Conservation (phyloP, 139 green algal genomes). For the Chlamydomonas applanata region DNA sequence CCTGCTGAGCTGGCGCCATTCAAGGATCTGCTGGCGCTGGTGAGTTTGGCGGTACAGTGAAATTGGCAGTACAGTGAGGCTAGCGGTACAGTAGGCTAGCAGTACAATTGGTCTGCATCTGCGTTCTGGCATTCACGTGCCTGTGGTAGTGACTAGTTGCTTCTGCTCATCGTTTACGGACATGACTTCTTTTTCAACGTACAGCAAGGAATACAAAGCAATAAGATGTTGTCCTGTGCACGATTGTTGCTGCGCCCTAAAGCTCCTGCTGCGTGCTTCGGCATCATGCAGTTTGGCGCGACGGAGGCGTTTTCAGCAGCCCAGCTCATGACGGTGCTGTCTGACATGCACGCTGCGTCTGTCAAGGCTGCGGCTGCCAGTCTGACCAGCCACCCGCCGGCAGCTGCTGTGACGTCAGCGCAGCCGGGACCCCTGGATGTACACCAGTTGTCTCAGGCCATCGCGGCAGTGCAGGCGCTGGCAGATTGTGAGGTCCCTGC, state of each 20-base stretch:
- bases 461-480: slow-evolving; percentile 53
- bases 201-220: too few species aligned
- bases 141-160: too few species aligned
- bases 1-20: slow-evolving; percentile 72
- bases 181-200: too few species aligned
- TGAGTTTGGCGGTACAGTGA: background rate
- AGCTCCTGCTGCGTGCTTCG: too few species aligned
- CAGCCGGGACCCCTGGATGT: slow-evolving; percentile 24
- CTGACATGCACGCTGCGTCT: slow-evolving; percentile 29
- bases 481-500: slow-evolving; percentile 22
- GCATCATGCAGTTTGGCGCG: slow-evolving; percentile 58
- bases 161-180: too few species aligned
- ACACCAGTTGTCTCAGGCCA: slow-evolving; percentile 47
- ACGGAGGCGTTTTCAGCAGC: slow-evolving; percentile 48
- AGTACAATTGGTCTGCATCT: too few species aligned
- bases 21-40: slow-evolving; percentile 50
- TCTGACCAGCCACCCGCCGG: background rate
- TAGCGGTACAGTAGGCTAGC: too few species aligned
- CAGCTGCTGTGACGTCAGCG: background rate
- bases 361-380: background rate
- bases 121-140: too few species aligned
- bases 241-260: too few species aligned
- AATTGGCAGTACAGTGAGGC: too few species aligned
- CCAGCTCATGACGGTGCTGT: slow-evolving; percentile 62
- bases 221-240: too few species aligned